Conservation (phyloP, 768 basidiomycete species). For the Nevesoporus exiguus region DNA sequence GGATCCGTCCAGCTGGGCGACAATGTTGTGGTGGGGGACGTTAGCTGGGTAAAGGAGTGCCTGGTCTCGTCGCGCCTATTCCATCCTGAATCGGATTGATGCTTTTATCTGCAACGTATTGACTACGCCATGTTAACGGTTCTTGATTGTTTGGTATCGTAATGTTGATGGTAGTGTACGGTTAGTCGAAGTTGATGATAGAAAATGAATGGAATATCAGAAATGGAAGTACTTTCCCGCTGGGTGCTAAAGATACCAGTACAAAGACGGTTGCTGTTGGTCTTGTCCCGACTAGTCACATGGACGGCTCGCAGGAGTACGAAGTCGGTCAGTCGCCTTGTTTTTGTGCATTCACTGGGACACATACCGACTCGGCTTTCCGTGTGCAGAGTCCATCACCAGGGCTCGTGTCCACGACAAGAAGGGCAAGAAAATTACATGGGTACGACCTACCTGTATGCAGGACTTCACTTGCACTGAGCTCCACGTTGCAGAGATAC, state of each 20-base stretch:
- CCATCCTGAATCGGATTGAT: conserved; percentile 23
- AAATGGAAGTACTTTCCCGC: conserved; percentile 21
- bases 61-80: conserved; percentile 59
- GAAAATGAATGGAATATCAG: not conserved
- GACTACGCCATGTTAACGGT: no score
- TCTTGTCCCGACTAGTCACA: conserved; percentile 20
- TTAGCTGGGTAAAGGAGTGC: conserved; percentile 77
- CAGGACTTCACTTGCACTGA: conserved; percentile 10
- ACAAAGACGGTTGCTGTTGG: conserved; percentile 3
- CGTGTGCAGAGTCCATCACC: conserved; percentile 46
- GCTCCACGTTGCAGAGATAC: conserved; percentile 43
- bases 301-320: conserved; percentile 48
- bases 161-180: not conserved
- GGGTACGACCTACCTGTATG: conserved; percentile 39
- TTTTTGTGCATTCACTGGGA: not conserved
- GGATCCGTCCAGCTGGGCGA: conserved; percentile 27
- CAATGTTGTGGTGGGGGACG: conserved; percentile 43
- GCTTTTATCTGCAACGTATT: conserved; percentile 1
- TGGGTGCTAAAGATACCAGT: not conserved
- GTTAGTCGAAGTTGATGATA: not conserved
- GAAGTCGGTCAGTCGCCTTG: conserved; percentile 56
- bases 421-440: conserved; percentile 44
- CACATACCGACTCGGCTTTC: conserved; percentile 1
- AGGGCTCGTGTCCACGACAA: conserved; percentile 49
- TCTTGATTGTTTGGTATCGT: no score